phyloP scores from a whole-genome alignment of 2,329 filamentous ascomycete genomes.

The Aspergillaceae sp. region DNA sequence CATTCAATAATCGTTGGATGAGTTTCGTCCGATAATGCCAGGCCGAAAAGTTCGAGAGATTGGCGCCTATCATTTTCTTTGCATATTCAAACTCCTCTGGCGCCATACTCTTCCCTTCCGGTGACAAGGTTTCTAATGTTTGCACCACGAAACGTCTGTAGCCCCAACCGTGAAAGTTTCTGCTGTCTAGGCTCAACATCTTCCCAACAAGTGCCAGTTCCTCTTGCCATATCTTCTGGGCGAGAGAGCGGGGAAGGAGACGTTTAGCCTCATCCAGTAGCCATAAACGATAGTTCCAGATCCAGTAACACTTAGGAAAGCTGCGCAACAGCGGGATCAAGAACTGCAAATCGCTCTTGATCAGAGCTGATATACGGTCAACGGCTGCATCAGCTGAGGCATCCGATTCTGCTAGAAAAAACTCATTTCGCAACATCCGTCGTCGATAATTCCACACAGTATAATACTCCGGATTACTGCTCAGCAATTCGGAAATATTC shows the following conservation, averaged over 20 bases:
- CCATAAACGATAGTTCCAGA: conserved; percentile 95
- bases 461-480: conserved; percentile 42
- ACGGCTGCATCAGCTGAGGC: conserved; percentile 29
- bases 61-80: conserved; percentile 72
- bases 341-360: conserved; percentile 70
- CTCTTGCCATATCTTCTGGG: conserved; percentile 67
- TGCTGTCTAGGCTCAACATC: conserved; percentile 76
- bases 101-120: conserved; percentile 50
- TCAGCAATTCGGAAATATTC: conserved; percentile 36
- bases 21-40: conserved; percentile 88
- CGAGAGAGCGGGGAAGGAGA: conserved; percentile 48
- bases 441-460: conserved; percentile 52
- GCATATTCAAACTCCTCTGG: conserved; percentile 84
- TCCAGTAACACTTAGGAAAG: conserved; percentile 97
- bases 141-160: conserved; percentile 73
- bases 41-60: conserved; percentile 91
- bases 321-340: conserved; percentile 74
- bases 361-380: conserved; percentile 42
- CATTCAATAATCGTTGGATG: conserved; percentile 65
- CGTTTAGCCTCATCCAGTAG: conserved; percentile 62
- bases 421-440: conserved; percentile 55
- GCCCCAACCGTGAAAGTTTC: conserved; percentile 96
- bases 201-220: conserved; percentile 77
- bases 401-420: conserved; percentile 29
- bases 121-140: conserved; percentile 56